Conservation (phyloP, 495 filamentous ascomycete genomes). For the Aspergillus carlsbadensis region DNA sequence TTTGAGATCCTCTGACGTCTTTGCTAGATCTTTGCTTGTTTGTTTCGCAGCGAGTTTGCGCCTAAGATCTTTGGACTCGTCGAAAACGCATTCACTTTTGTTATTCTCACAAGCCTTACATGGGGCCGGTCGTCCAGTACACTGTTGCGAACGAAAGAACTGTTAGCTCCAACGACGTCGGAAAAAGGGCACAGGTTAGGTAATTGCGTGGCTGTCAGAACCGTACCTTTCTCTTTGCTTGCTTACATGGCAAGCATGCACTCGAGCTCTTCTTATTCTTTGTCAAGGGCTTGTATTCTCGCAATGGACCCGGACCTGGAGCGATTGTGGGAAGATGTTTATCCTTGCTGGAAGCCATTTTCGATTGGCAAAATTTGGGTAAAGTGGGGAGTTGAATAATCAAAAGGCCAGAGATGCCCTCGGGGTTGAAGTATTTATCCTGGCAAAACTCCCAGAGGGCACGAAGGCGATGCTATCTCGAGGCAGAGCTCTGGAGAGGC, state of each 20-base stretch:
- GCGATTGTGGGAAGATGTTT: constrained; percentile 33
- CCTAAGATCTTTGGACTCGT: constrained; percentile 38
- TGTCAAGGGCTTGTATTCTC: constrained; percentile 21
- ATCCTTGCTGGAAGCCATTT: constrained; percentile 26
- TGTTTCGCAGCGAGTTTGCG: constrained; percentile 42
- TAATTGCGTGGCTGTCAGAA: background rate
- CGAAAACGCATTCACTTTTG: constrained; percentile 37
- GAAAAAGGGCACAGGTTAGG: background rate
- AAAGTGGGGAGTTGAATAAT: background rate
- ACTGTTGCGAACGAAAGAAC: constrained; percentile 25
- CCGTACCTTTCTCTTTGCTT: constrained; percentile 43
- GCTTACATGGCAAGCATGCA: constrained; percentile 41
- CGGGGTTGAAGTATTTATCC: background rate
- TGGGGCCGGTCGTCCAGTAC: constrained; percentile 36
- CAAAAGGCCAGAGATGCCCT: background rate
- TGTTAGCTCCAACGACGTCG: background rate
- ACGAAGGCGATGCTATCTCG: background rate
- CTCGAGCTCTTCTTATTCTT: constrained; percentile 43
- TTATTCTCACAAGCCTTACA: constrained; percentile 38
- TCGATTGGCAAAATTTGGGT: background rate
- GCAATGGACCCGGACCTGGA: constrained; percentile 29
- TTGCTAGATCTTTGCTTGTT: constrained; percentile 34
- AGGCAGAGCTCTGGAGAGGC: background rate
- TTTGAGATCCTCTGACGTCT: constrained; percentile 35
- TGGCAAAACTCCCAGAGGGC: background rate